A percentile compares a stretch with the other conserved stretches of the same genome.
These are phyloP conservation scores for Vaccinium myrtillus DNA, from an alignment of 148 eudicot species.

Conservation along the genomic window DNA sequence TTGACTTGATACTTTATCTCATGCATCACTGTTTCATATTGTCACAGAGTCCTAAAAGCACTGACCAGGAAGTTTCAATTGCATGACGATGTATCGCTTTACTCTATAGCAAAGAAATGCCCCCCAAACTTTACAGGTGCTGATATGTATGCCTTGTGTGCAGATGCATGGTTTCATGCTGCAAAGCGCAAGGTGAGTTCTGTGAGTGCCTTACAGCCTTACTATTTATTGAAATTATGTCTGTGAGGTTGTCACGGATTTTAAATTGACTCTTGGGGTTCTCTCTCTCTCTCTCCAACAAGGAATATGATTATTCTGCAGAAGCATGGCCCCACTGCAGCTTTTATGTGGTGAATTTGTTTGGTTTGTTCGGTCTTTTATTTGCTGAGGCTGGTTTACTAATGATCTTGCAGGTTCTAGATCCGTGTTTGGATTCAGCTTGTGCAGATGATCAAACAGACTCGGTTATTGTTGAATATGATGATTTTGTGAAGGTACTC, in stretches of 20 bases:
- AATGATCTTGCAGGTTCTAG: constrained; percentile 47
- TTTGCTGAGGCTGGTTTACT: constrained; percentile 2
- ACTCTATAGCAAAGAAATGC: constrained; percentile 79
- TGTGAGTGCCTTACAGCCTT: neutral
- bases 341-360: neutral
- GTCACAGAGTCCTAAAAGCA: constrained; percentile 79
- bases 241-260: neutral
- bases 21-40: neutral
- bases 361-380: constrained; percentile 6
- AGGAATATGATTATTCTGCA: neutral
- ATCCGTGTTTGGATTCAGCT: constrained; percentile 43
- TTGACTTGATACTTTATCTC: neutral
- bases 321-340: neutral
- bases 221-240: neutral
- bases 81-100: constrained; percentile 81
- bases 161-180: constrained; percentile 98
- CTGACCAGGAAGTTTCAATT: constrained; percentile 83
- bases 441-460: constrained; percentile 40
- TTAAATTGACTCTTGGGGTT: neutral
- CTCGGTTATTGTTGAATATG: constrained; percentile 64
- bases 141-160: constrained; percentile 98
- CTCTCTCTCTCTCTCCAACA: too few species aligned
- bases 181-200: constrained; percentile 80
- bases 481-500: constrained; percentile 77
- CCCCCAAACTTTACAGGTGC: constrained; percentile 97